phyloP scores from a whole-genome alignment of 2,329 filamentous ascomycete genomes.

The Xylaria arbuscula region DNA sequence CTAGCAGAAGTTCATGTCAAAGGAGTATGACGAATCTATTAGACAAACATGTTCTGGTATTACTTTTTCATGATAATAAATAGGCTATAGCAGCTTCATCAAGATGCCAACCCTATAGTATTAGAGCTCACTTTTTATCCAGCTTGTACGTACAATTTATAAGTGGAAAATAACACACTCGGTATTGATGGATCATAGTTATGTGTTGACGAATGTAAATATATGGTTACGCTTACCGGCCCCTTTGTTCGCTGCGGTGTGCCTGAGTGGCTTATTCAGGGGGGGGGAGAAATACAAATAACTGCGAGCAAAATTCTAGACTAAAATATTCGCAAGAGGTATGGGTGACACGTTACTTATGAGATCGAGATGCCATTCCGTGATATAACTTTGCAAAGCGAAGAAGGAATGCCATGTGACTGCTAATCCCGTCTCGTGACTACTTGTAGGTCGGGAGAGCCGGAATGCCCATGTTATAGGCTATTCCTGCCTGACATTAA shows the following conservation, averaged over 20 bases:
- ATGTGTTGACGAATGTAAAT: not conserved
- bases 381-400: not conserved
- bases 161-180: not conserved
- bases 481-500: not conserved
- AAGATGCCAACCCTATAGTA: not conserved
- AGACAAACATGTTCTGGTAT: slow-evolving; percentile 20
- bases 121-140: not conserved
- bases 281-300: not conserved
- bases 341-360: not conserved
- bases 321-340: not conserved
- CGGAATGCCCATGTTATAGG: slow-evolving; percentile 1
- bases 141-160: not conserved
- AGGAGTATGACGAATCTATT: not conserved
- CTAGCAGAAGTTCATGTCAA: not conserved
- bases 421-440: slow-evolving; percentile 19
- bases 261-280: not conserved
- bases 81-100: not conserved
- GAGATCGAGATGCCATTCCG: slow-evolving; percentile 1
- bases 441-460: not conserved
- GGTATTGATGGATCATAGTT: not conserved
- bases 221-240: not conserved
- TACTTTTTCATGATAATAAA: too few species aligned
- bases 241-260: not conserved
- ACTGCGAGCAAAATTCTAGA: not conserved
- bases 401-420: slow-evolving; percentile 19